phyloP scores from a whole-genome alignment of 257 asterid genomes.

The Echites panduratus region DNA sequence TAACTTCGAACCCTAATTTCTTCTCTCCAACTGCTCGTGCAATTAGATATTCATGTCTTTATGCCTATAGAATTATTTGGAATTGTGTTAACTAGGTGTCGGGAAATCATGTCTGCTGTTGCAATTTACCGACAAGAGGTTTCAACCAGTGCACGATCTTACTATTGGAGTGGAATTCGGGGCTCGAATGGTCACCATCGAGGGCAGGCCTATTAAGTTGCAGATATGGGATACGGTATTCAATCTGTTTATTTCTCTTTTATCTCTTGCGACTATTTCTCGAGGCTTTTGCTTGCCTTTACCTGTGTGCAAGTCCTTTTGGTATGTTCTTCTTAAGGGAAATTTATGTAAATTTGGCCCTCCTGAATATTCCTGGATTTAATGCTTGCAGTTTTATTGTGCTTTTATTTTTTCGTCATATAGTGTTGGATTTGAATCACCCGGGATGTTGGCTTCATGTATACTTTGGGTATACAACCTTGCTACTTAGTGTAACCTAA shows the following conservation, averaged over 20 bases:
- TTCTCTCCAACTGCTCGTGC: neutral
- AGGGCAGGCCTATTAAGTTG: conserved; percentile 51
- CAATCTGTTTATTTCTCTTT: neutral
- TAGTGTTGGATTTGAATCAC: neutral
- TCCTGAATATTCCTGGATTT: neutral
- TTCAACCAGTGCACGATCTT: conserved; percentile 62
- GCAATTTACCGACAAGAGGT: conserved; percentile 64
- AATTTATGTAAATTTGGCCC: neutral
- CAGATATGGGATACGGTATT: conserved; percentile 70
- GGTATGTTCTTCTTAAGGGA: neutral
- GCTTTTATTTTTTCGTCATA: too few species aligned
- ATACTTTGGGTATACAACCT: neutral
- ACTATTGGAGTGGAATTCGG: conserved; percentile 70
- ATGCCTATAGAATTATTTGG: neutral
- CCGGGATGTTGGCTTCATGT: neutral
- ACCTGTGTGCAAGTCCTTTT: neutral
- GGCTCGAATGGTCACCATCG: conserved; percentile 54
- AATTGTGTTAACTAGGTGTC: conserved; percentile 28
- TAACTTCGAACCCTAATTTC: neutral
- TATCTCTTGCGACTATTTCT: neutral
- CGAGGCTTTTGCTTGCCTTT: neutral
- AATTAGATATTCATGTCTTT: neutral
- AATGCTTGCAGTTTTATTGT: too few species aligned
- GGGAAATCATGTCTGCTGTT: conserved; percentile 64
- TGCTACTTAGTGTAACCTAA: neutral